Evolutionary conservation across 1,139 yeast species (phyloP).

Genomic region (Diutina scorzettiae): DNA sequence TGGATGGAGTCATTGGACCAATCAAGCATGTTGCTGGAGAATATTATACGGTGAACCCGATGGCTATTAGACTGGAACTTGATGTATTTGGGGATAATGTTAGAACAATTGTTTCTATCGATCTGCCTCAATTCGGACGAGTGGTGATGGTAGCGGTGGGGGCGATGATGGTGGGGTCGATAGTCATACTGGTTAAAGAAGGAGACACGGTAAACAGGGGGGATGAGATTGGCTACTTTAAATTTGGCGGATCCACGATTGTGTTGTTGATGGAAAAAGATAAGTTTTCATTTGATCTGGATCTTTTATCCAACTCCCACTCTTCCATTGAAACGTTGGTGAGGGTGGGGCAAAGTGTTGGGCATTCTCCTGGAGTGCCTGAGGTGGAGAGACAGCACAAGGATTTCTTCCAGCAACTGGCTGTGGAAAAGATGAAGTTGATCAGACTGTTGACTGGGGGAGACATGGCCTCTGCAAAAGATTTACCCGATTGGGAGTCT

Average conservation of each 20-base stretch:
- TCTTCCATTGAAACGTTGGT: constrained; percentile 71
- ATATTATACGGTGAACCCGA: constrained; percentile 92
- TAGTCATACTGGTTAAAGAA: constrained; percentile 53
- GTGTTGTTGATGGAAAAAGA: constrained; percentile 37
- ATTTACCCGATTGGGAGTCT: constrained; percentile 4
- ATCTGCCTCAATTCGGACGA: constrained; percentile 61
- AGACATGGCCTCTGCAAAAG: constrained; percentile 15
- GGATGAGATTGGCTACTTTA: constrained; percentile 86
- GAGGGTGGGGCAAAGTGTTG: constrained; percentile 85
- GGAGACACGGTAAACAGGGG: constrained; percentile 53
- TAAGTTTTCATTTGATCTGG: constrained; percentile 52
- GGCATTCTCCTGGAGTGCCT: constrained; percentile 45
- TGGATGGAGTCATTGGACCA: constrained; percentile 56
- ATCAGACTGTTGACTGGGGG: constrained; percentile 55
- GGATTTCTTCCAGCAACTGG: constrained; percentile 36
- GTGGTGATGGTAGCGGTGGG: constrained; percentile 80
- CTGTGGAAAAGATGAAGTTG: constrained; percentile 38
- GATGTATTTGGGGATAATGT: constrained; percentile 94
- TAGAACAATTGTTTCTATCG: constrained; percentile 64
- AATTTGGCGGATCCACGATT: constrained; percentile 91
- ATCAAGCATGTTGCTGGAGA: constrained; percentile 72
- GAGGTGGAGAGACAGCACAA: constrained; percentile 40
- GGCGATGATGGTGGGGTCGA: constrained; percentile 98
- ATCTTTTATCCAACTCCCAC: constrained; percentile 54
- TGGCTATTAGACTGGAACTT: constrained; percentile 81